Evolutionary conservation across 306 rosid species (phyloP), one percentile per base, ranked within the genome.

Genomic region (Vigna unguiculata): DNA sequence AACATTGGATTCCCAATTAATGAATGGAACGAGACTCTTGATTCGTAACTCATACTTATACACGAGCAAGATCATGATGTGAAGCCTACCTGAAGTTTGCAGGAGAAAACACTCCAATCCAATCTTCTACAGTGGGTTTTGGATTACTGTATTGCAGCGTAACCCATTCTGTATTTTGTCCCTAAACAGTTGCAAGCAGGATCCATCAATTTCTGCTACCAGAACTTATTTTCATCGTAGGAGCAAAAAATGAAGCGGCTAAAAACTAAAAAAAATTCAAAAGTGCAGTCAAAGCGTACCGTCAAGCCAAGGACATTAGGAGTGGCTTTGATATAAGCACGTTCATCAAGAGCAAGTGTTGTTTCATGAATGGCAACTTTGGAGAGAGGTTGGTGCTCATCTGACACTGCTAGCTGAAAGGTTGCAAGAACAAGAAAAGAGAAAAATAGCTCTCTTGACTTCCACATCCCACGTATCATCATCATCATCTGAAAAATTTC

Each of bases 61-160:
- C 20, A 47, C 49, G 61, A 60, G 68, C 21, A 36, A 22, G 58
- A 21, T 64, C 64, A 74, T 77, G 66, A 64, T 65, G 47, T 45
- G 71, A 67, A 74, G 54, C 41, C 11, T 65, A 92, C 97, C 85
- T 94, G 90, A 94, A 92, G 75, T 89, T 90, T 80, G 91, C 90
- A 38, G 98, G 97, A 74, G 98, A 94, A 83, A 92, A 94, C 55
- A 94, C 97, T 55, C 96, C 96, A 75, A 94, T 89, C 96, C 97
- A 94, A 69, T 94, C 97, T 80, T 83, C 89, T 67, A 12, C 25
- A 63, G 91, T 81, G 57, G 96, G 93, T 30, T 85, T 74, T 48
- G 95, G 93, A 87, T 87, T 83, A 72, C 76, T 55, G 83, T 72
- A 92, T 69, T 86, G 68, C 75, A 94, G 40, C 4, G 71, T 81